Evolutionary conservation across 2,329 filamentous ascomycete species (phyloP).

Genomic region (Fusarium paranaense): DNA sequence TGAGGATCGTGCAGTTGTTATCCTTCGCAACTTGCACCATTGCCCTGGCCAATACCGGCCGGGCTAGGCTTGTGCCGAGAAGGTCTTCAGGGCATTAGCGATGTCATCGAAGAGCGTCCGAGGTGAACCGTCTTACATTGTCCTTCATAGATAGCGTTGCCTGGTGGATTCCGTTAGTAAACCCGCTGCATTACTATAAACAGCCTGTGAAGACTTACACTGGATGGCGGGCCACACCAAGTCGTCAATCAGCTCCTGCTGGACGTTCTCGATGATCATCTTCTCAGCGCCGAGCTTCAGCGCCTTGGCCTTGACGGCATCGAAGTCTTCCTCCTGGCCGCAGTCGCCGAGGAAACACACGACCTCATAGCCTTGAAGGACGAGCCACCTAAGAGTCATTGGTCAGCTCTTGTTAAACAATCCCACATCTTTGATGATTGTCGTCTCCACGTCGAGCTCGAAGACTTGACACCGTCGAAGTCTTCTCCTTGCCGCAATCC

Average conservation of each 20-base stretch:
- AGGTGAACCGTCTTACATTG: constrained; percentile 50
- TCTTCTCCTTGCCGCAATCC: not conserved
- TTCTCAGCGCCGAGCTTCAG: constrained; percentile 46
- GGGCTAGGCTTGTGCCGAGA: constrained; percentile 68
- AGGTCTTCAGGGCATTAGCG: constrained; percentile 34
- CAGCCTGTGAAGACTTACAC: constrained; percentile 51
- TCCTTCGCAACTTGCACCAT: constrained; percentile 50
- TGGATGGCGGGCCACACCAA: constrained; percentile 81
- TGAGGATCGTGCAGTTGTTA: constrained; percentile 55
- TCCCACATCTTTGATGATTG: constrained; percentile 1
- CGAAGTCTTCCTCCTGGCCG: constrained; percentile 77
- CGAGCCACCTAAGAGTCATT: constrained; percentile 51
- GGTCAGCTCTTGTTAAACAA: constrained; percentile 3
- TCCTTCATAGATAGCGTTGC: constrained; percentile 29
- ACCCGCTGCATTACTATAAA: not conserved
- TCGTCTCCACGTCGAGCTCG: constrained; percentile 2
- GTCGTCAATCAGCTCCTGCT: constrained; percentile 79
- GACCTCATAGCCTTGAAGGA: constrained; percentile 44
- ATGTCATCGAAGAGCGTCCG: not conserved
- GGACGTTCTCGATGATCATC: constrained; percentile 71
- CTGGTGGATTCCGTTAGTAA: not conserved
- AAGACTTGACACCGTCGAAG: constrained; percentile 7
- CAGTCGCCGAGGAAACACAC: constrained; percentile 69
- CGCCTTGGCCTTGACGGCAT: constrained; percentile 77
- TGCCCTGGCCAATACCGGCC: constrained; percentile 74